Percentiles rank a stretch among this genome's conserved stretches.
Conservation (phyloP, 2,329 filamentous ascomycete species). For the Fusarium begoniae region DNA sequence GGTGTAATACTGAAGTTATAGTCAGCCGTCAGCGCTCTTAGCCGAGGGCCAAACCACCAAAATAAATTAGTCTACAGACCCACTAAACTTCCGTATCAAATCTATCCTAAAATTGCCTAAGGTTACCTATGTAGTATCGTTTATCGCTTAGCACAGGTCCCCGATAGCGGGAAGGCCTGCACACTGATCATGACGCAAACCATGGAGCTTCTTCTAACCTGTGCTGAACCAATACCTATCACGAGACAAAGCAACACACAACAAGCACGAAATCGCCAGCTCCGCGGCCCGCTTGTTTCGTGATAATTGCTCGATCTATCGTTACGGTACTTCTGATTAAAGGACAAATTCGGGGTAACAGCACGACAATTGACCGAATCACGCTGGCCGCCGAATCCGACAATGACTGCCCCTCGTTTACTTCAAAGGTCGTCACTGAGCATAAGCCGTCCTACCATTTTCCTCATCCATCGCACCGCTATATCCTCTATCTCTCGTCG, state of each 20-base stretch:
- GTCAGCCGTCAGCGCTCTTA: not conserved
- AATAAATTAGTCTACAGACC: not conserved
- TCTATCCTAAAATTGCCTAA: not conserved
- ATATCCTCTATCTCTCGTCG: not conserved
- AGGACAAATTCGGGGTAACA: not conserved
- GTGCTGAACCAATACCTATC: constrained; percentile 10
- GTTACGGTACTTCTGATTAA: not conserved
- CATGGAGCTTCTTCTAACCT: constrained; percentile 5
- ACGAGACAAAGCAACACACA: constrained; percentile 9
- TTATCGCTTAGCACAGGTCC: not conserved
- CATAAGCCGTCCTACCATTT: not conserved
- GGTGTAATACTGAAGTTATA: not conserved
- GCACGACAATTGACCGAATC: not conserved
- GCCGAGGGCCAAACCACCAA: not conserved
- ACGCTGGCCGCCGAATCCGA: not conserved
- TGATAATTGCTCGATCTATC: not conserved
- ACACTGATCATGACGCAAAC: constrained; percentile 28
- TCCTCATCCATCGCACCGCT: constrained; percentile 4
- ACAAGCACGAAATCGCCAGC: not conserved
- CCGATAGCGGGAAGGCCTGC: not conserved
- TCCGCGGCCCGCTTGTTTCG: not conserved
- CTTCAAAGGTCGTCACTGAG: constrained; percentile 9
- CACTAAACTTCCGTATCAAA: not conserved
- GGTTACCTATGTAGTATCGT: not conserved
- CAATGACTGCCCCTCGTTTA: constrained; percentile 38